phyloP scores from a whole-genome alignment of 176 grass and related monocot genomes.

The Oryza punctata region DNA sequence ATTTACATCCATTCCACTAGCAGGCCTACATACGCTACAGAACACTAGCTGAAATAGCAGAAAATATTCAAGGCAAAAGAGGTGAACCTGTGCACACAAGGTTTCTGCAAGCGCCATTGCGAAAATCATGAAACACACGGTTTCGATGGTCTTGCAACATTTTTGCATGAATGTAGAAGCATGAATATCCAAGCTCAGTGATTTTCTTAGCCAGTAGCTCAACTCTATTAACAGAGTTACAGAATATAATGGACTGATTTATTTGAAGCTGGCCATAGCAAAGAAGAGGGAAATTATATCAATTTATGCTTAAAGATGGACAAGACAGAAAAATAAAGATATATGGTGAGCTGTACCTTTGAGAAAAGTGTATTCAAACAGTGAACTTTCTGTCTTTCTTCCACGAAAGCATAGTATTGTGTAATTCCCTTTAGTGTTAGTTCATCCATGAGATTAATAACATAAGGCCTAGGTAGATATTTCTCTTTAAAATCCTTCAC shows the following conservation, averaged over 20 bases:
- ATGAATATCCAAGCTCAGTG: slow-evolving; percentile 87
- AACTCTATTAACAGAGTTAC: slow-evolving; percentile 92
- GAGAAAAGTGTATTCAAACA: slow-evolving; percentile 65
- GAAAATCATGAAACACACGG: slow-evolving; percentile 93
- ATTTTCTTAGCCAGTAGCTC: slow-evolving; percentile 94
- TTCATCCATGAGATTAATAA: slow-evolving; percentile 83
- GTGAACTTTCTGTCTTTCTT: slow-evolving; percentile 76
- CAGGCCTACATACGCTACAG: background rate
- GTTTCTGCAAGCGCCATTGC: slow-evolving; percentile 94
- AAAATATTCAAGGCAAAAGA: slow-evolving; percentile 14
- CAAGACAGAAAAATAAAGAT: background rate
- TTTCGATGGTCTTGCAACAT: slow-evolving; percentile 97
- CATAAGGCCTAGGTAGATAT: slow-evolving; percentile 66
- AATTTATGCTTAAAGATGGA: slow-evolving; percentile 25
- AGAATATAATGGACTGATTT: slow-evolving; percentile 95
- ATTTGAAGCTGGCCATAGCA: slow-evolving; percentile 74
- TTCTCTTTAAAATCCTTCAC: slow-evolving; percentile 72
- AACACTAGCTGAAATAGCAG: background rate
- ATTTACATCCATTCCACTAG: too few relatives aligned
- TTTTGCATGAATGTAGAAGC: slow-evolving; percentile 98
- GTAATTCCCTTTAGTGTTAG: slow-evolving; percentile 71
- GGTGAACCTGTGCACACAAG: slow-evolving; percentile 88
- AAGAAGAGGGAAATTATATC: slow-evolving; percentile 12
- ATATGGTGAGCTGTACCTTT: slow-evolving; percentile 36
- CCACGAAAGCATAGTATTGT: slow-evolving; percentile 71